Evolutionary conservation across 345 rosid species (phyloP).

Genomic region (Capsella bursapastoris): DNA sequence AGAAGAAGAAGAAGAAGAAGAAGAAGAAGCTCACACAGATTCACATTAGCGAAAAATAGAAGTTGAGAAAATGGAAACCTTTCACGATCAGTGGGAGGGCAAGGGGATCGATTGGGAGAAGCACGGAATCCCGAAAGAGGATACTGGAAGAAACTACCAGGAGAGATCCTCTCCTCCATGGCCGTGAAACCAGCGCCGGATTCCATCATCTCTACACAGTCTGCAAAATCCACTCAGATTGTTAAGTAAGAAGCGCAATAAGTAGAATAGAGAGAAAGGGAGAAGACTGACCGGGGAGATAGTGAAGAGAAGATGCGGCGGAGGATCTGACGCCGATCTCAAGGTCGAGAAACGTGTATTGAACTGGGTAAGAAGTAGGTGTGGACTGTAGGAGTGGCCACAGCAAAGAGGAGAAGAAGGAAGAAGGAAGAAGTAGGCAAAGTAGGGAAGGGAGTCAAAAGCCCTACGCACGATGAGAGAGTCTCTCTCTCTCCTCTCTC

Average conservation of each 20-base stretch:
- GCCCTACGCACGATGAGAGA: conserved; percentile 41
- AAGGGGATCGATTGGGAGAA: conserved; percentile 80
- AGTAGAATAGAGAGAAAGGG: background rate
- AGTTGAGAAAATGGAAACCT: conserved; percentile 50
- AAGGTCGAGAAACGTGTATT: background rate
- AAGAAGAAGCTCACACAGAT: conserved; percentile 8
- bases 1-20: background rate
- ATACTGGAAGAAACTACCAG: conserved; percentile 86
- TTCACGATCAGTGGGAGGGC: conserved; percentile 75
- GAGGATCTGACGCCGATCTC: conserved; percentile 44
- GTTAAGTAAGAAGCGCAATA: background rate
- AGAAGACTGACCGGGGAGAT: conserved; percentile 5
- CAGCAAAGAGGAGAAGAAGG: conserved; percentile 20
- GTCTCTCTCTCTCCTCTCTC: conserved; percentile 10
- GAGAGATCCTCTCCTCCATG: conserved; percentile 90
- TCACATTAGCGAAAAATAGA: background rate
- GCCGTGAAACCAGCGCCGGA: conserved; percentile 36
- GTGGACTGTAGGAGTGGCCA: conserved; percentile 43
- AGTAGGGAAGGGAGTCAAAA: conserved; percentile 39
- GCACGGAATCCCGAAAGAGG: conserved; percentile 81
- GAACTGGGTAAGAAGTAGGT: conserved; percentile 24
- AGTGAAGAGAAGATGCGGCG: conserved; percentile 32
- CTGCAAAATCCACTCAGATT: conserved; percentile 8
- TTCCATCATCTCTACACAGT: conserved; percentile 31
- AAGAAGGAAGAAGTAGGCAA: background rate